Percentiles rank a stretch among this genome's conserved stretches.
phyloP scores from a whole-genome alignment of 108 stramenopile species.

The Cyclotella atomus region DNA sequence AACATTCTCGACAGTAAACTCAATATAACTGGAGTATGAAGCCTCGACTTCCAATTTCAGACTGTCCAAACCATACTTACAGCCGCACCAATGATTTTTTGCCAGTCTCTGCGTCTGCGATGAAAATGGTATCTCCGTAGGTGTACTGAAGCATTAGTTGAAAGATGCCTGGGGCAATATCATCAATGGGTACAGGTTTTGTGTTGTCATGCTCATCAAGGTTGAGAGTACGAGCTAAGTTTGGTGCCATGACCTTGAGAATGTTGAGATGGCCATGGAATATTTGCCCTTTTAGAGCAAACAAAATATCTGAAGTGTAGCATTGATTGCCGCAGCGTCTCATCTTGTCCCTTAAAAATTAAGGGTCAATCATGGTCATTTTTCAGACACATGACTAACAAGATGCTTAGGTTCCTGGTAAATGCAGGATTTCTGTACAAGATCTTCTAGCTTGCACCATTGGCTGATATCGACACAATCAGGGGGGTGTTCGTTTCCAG shows the following conservation, averaged over 20 bases:
- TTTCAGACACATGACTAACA: too few relatives aligned
- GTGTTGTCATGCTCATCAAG: background rate
- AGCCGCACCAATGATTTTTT: background rate
- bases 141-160: background rate
- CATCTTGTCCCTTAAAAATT: too few relatives aligned
- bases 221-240: background rate
- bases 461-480: too few relatives aligned
- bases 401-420: too few relatives aligned
- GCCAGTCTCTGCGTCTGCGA: background rate
- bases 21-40: background rate
- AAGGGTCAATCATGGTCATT: too few relatives aligned
- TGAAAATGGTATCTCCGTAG: background rate
- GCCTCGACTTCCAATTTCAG: slow-evolving; percentile 8
- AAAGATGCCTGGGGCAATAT: background rate
- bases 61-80: background rate
- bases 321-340: too few relatives aligned
- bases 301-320: too few relatives aligned
- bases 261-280: slow-evolving; percentile 4
- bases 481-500: too few relatives aligned
- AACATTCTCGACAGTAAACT: background rate
- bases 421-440: too few relatives aligned
- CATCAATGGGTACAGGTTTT: background rate
- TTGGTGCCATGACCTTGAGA: background rate
- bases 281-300: background rate
- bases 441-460: too few relatives aligned